These are phyloP conservation scores for Septoria petroselini DNA, from an alignment of 2,329 filamentous ascomycete species.

Conservation along the genomic window DNA sequence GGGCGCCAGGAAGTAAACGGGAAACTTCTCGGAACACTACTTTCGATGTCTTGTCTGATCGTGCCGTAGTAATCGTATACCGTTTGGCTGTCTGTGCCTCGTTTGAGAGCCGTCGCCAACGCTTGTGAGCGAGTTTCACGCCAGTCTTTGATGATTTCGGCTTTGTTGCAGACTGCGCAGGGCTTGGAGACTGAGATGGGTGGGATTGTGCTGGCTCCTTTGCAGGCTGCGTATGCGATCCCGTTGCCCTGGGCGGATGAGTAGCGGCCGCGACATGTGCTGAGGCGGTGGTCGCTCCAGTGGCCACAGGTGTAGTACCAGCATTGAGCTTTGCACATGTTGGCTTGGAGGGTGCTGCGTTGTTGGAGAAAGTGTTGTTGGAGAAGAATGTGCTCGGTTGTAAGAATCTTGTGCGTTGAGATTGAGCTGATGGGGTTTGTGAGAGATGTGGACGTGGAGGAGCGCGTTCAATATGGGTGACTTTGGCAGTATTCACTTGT, in stretches of 20 bases:
- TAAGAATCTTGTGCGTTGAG: too few species aligned
- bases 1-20: background rate
- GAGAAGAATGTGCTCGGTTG: too few species aligned
- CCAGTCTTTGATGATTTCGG: background rate
- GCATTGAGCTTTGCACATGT: slow-evolving; percentile 6
- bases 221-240: background rate
- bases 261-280: slow-evolving; percentile 1
- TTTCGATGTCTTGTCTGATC: background rate
- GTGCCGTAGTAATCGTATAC: background rate
- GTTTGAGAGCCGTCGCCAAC: background rate
- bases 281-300: slow-evolving; percentile 1
- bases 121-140: background rate
- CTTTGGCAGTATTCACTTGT: too few species aligned
- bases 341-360: background rate
- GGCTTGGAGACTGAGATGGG: background rate
- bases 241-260: too few species aligned
- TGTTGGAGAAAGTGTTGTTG: too few species aligned
- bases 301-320: slow-evolving; percentile 3
- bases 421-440: too few species aligned
- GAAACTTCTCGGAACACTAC: background rate
- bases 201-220: background rate
- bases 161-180: slow-evolving; percentile 1
- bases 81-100: background rate
- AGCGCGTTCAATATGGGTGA: too few species aligned
- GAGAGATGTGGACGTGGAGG: too few species aligned